These are phyloP conservation scores for Colletotrichum orchidophilum DNA, from an alignment of 2,329 filamentous ascomycete species.

Conservation along the genomic window DNA sequence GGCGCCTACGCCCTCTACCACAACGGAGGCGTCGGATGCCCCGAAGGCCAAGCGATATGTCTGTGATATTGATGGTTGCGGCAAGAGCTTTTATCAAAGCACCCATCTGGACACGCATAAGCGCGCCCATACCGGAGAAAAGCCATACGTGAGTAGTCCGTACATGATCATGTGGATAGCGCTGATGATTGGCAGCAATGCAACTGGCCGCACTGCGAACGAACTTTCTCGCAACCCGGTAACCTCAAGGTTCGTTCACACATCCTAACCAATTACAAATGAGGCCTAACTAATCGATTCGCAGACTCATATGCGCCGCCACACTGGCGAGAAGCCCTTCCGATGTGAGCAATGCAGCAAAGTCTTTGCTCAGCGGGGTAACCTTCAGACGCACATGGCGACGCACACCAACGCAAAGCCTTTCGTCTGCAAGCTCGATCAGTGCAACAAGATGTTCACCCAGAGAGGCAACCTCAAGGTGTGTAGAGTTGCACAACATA, in stretches of 20 bases:
- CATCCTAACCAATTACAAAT: no score
- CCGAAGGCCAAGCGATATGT: conserved; percentile 68
- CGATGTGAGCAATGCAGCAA: conserved; percentile 83
- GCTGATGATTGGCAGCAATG: conserved; percentile 63
- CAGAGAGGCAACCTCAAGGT: conserved; percentile 94
- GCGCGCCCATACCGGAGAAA: conserved; percentile 87
- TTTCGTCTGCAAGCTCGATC: conserved; percentile 82
- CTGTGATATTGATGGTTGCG: conserved; percentile 79
- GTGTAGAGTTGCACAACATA: conserved; percentile 28
- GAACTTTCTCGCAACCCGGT: conserved; percentile 87
- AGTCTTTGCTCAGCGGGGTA: conserved; percentile 85
- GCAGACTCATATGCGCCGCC: conserved; percentile 85
- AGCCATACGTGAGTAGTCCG: conserved; percentile 78
- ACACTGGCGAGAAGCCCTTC: conserved; percentile 89
- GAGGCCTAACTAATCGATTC: neutral
- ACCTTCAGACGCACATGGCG: conserved; percentile 84
- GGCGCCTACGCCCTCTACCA: neutral
- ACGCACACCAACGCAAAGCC: conserved; percentile 82
- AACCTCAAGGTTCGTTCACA: conserved; percentile 78
- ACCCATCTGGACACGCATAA: conserved; percentile 93
- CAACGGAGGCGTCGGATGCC: conserved; percentile 1
- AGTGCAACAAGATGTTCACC: conserved; percentile 88
- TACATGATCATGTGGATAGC: neutral
- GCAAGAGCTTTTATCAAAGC: conserved; percentile 88
- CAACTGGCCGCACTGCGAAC: conserved; percentile 76